Conservation (phyloP, 345 rosid genomes). For the Syzygium oleosum region DNA sequence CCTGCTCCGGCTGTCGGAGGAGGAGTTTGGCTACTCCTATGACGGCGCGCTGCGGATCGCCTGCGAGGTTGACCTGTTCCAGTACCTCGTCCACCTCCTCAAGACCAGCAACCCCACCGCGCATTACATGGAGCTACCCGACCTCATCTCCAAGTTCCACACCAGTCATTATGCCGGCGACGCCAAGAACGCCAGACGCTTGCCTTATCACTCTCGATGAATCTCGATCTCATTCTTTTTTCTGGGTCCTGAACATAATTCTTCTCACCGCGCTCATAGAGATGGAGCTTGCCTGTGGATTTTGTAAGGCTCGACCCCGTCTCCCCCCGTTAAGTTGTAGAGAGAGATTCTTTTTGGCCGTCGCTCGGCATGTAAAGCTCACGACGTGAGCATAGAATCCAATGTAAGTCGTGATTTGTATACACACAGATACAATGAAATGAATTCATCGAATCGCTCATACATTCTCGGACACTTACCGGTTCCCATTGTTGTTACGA, state of each 20-base stretch:
- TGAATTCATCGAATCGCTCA: neutral
- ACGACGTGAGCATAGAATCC: neutral
- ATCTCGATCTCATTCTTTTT: neutral
- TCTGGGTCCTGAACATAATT: neutral
- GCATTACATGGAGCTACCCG: slow-evolving; percentile 25
- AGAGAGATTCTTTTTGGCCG: neutral
- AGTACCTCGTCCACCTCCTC: slow-evolving; percentile 33
- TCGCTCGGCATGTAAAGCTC: neutral
- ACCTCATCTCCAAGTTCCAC: slow-evolving; percentile 16
- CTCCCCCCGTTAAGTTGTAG: neutral
- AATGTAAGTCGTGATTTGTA: neutral
- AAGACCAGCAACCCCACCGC: slow-evolving; percentile 22
- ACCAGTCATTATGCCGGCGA: neutral
- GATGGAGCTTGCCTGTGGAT: neutral
- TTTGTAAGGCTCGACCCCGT: neutral
- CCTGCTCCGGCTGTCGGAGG: slow-evolving; percentile 27
- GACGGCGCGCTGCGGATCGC: slow-evolving; percentile 45
- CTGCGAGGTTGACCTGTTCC: slow-evolving; percentile 38
- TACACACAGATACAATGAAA: neutral
- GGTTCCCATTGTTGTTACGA: neutral
- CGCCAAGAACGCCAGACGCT: neutral
- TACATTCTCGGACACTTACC: neutral
- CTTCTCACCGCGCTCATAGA: neutral
- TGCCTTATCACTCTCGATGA: neutral
- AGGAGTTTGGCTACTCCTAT: slow-evolving; percentile 42